Evolutionary conservation across 2,329 filamentous ascomycete species (phyloP), one percentile per base, ranked within the genome.

Genomic region (Lachnellula arida): DNA sequence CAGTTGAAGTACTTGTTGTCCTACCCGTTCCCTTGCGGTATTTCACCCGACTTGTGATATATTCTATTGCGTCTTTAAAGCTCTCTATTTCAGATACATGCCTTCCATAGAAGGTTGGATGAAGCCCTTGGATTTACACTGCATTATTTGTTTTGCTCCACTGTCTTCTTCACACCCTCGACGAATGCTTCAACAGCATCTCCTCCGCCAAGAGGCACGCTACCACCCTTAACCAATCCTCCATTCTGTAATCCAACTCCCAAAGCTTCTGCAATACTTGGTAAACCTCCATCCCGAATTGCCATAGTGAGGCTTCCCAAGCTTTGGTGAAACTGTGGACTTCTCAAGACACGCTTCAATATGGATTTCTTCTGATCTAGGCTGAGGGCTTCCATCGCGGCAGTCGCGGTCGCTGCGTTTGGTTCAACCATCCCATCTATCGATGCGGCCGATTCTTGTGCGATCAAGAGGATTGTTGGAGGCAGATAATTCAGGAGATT

Each of bases 151-250:
- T 65, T 78, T 63, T 87, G 81, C 73, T 89, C 80, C 0, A 91
- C 87, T 5, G 84, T 86, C 74, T 83, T 87, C 79, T 88, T 94
- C 48, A 97, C 86, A 3, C 93, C 94, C 54, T 95, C 84, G 22
- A 99, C 80, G 73, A 99, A 99, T 3, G 89, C 89, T 75, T 95
- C 87, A 1, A 99, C 86, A 12, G 93, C 93, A 65, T 94, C 87
- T 5, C 88, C 89, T 51, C 92, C 92, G 44, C 92, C 93, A 46
- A 97, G 73, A 2, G 93, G 92, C 76, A 97, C 86, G 50, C 83
- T 87, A 5, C 89, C 87, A 54, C 88, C 85, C 59, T 80, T 81
- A 67, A 96, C 80, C 61, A 89, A 88, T 3, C 93, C 93, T n/a
- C 88, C 88, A 69, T 96, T 91, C 67, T 87, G 81, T 19, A 99